Evolutionary conservation across 305 asterid genomes (phyloP).

Genomic region (Plantago coronopus): DNA sequence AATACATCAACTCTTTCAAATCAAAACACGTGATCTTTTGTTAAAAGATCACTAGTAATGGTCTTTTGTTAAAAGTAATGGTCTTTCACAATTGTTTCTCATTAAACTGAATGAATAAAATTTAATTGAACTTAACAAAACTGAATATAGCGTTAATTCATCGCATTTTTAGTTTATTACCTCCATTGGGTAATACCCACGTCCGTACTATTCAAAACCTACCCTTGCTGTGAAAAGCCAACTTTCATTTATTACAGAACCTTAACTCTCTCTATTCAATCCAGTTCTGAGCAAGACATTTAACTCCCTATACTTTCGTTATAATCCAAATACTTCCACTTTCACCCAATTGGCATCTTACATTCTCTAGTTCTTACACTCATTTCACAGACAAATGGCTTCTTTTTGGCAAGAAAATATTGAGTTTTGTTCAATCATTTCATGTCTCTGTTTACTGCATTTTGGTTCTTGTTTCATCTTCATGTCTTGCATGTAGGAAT

Average conservation of each 20-base stretch:
- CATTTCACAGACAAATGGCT: slow-evolving; percentile 13
- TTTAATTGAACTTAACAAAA: too few relatives aligned
- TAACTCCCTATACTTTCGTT: background rate
- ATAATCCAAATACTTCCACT: slow-evolving; percentile 7
- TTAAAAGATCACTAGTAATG: too few relatives aligned
- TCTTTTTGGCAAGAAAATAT: slow-evolving; percentile 4
- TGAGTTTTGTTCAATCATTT: slow-evolving; percentile 3
- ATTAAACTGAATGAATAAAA: too few relatives aligned
- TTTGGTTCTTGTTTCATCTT: slow-evolving; percentile 30
- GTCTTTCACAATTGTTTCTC: too few relatives aligned
- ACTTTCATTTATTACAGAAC: slow-evolving; percentile 21
- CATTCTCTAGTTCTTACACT: background rate
- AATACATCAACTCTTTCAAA: too few relatives aligned
- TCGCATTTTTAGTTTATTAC: slow-evolving; percentile 12
- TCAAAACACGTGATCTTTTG: too few relatives aligned
- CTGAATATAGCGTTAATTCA: too few relatives aligned
- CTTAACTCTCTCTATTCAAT: background rate
- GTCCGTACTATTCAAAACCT: slow-evolving; percentile 22
- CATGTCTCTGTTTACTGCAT: background rate
- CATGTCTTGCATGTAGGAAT: slow-evolving; percentile 54
- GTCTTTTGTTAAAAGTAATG: too few relatives aligned
- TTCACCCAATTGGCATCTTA: slow-evolving; percentile 27
- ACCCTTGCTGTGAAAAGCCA: slow-evolving; percentile 23
- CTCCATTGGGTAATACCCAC: slow-evolving; percentile 30
- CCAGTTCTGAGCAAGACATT: background rate